Base-by-base conservation (phyloP, 1,284 basidiomycete genomes). In the Agroathelia rolfsii region DNA sequence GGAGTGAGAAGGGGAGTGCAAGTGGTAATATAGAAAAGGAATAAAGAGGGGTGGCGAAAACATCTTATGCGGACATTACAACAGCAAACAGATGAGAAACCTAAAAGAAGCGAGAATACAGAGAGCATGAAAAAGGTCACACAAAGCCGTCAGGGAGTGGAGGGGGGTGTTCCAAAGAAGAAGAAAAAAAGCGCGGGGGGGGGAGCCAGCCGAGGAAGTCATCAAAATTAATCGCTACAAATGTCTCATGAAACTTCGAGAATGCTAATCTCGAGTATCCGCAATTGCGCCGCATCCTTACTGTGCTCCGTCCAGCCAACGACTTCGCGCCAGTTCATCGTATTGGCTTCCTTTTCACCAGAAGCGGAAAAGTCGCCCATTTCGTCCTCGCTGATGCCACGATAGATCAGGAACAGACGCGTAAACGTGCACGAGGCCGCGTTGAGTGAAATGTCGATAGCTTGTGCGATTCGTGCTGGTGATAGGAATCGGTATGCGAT, bases 401-500 rank as follows among this genome's bases (percentile, higher is more conserved):
- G 75, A 58, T 76, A 86, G 53, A 87, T 82, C 35, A 87, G 66
- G 62, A 87, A 87, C 16, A 87, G 56, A 14, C 83, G 74, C n/a
- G 79, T 86, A 53, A 84, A 86, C 38, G 80, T 61, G 49, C 81
- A 84, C 16, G 76, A 72, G 34, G 84, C 79, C 10, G 70, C 65
- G 1, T 78, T 79, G n/a, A 86, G 74, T 2, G 75, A 74, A 41
- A 87, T 82, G 49, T 87, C 83, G 39, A 87, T 72, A n/a, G 83
- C 83, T 1, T 80, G 72, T 6, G 82, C 80, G 30, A 87, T 78
- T 42, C 72, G 77, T 38, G 64, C 62, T 3, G 82, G 84, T 6
- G 73, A 67, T 42, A 87, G 67, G 56, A 87, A 86, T n/a, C 83
- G 74, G 49, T 86, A 87, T 8, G 83, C 84, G 40, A 87, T 81